A percentile compares a stretch with the other conserved stretches of the same genome.
These are phyloP conservation scores for Xylaria intraflava DNA, from an alignment of 495 filamentous ascomycete species.

Conservation along the genomic window DNA sequence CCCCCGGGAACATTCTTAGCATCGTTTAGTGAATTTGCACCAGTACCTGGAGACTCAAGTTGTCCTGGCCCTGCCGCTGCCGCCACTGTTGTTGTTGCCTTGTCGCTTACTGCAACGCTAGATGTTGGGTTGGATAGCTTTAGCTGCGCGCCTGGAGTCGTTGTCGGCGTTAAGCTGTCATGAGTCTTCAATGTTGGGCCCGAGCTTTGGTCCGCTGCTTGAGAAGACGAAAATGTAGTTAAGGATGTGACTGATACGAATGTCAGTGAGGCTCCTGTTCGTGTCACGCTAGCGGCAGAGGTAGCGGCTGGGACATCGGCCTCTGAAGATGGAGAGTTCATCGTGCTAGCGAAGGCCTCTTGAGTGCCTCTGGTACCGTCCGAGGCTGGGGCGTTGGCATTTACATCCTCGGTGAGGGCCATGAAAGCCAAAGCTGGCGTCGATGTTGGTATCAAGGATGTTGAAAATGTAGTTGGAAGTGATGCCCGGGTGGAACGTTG, in stretches of 20 bases:
- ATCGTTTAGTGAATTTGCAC: slow-evolving; percentile 5
- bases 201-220: neutral
- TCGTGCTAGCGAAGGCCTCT: slow-evolving; percentile 11
- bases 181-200: neutral
- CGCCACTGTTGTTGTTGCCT: neutral
- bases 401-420: neutral
- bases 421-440: neutral
- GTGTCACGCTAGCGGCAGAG: neutral
- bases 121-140: neutral
- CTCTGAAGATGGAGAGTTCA: slow-evolving; percentile 9
- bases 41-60: slow-evolving; percentile 12
- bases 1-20: slow-evolving; percentile 11
- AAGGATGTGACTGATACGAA: neutral
- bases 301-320: neutral
- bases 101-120: neutral
- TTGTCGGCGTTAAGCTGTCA: slow-evolving; percentile 1
- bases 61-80: neutral
- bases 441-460: neutral
- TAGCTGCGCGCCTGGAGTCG: neutral
- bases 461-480: slow-evolving; percentile 2
- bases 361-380: neutral
- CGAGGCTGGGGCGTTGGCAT: neutral
- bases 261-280: neutral
- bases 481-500: slow-evolving; percentile 7
- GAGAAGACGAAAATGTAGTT: neutral